Percentiles rank a stretch among this genome's conserved stretches.
phyloP scores from a whole-genome alignment of 2,329 filamentous ascomycete species.

The Fusarium redolens region DNA sequence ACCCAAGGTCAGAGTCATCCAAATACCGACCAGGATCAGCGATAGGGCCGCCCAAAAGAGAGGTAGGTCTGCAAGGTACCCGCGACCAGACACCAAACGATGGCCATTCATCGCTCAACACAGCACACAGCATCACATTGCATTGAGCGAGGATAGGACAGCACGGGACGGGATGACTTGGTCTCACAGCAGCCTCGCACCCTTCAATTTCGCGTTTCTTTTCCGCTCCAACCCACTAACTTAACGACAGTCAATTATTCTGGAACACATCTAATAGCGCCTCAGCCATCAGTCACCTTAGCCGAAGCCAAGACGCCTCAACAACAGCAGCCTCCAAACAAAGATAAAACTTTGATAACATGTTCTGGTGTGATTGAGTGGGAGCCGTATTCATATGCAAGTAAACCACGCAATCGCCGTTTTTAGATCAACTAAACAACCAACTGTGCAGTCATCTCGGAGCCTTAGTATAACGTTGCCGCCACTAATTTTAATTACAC shows the following conservation, averaged over 20 bases:
- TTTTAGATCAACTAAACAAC: neutral
- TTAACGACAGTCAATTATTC: constrained; percentile 24
- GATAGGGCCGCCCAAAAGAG: neutral
- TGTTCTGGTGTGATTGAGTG: neutral
- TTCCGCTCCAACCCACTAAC: constrained; percentile 6
- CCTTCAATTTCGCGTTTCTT: constrained; percentile 11
- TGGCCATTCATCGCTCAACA: constrained; percentile 6
- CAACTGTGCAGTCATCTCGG: constrained; percentile 22
- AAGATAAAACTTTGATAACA: neutral
- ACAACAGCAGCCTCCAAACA: neutral
- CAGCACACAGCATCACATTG: constrained; percentile 4
- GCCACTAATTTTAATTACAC: constrained; percentile 25
- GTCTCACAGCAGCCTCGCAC: constrained; percentile 20
- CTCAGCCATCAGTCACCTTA: constrained; percentile 5
- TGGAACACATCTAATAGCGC: constrained; percentile 22
- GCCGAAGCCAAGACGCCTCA: constrained; percentile 10
- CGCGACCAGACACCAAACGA: constrained; percentile 30
- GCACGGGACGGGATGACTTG: neutral
- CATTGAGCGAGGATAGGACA: neutral
- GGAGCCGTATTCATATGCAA: neutral
- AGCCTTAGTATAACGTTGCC: constrained; percentile 19
- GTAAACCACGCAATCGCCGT: constrained; percentile 23
- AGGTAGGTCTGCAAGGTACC: constrained; percentile 44
- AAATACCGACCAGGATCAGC: constrained; percentile 25
- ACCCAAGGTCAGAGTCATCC: constrained; percentile 8